Percentiles rank a stretch among this genome's conserved stretches.
phyloP scores from a whole-genome alignment of 2,329 filamentous ascomycete genomes.

The Pseudogymnoascus sp. region DNA sequence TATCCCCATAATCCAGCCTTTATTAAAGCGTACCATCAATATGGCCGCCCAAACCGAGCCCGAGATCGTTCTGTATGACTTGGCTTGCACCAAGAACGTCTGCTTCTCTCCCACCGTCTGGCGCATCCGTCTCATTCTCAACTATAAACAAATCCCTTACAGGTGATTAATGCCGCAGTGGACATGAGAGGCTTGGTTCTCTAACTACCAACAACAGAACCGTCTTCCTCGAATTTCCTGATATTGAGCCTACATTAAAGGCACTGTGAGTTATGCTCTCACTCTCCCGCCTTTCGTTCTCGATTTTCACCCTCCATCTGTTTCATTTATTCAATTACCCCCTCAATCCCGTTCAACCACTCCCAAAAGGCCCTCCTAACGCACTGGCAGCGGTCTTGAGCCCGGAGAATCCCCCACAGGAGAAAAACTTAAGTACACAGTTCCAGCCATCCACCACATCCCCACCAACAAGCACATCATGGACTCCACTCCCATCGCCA shows the following conservation, averaged over 20 bases:
- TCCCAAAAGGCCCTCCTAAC: slow-evolving; percentile 10
- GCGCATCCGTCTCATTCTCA: slow-evolving; percentile 38
- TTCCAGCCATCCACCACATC: slow-evolving; percentile 36
- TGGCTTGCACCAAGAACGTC: slow-evolving; percentile 33
- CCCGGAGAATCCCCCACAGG: slow-evolving; percentile 18
- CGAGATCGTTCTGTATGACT: slow-evolving; percentile 35
- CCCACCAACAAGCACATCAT: slow-evolving; percentile 34
- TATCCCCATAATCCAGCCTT: slow-evolving; percentile 9
- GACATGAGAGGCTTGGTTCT: too few species aligned
- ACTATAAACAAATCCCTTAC: slow-evolving; percentile 37
- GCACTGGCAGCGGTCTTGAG: slow-evolving; percentile 21
- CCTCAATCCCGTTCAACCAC: too few species aligned
- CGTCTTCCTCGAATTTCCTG: slow-evolving; percentile 36
- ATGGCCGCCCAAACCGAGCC: slow-evolving; percentile 25
- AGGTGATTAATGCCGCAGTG: too few species aligned
- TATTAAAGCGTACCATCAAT: slow-evolving; percentile 14
- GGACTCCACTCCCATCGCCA: slow-evolving; percentile 34
- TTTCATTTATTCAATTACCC: too few species aligned
- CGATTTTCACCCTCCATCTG: slow-evolving; percentile 11
- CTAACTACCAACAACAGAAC: slow-evolving; percentile 20
- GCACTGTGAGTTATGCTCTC: slow-evolving; percentile 28
- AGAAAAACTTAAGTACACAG: slow-evolving; percentile 31
- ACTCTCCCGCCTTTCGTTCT: slow-evolving; percentile 12
- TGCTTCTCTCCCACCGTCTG: slow-evolving; percentile 38
- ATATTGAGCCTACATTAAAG: slow-evolving; percentile 37